Percentiles rank a stretch among this genome's conserved stretches.
These are phyloP conservation scores for Alnus rubra DNA, from an alignment of 306 rosid genomes.

Conservation along the genomic window DNA sequence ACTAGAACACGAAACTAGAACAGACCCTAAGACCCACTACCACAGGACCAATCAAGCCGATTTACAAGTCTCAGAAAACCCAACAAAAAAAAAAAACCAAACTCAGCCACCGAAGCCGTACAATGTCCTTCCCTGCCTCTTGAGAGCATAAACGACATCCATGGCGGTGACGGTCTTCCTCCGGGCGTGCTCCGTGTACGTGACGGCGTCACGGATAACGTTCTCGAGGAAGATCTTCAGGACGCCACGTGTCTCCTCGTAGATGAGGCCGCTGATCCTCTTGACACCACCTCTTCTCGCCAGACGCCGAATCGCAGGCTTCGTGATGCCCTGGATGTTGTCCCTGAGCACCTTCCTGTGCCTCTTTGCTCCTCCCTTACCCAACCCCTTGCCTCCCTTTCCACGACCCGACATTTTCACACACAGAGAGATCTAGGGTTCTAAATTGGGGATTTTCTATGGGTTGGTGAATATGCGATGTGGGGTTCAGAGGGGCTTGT, in stretches of 20 bases:
- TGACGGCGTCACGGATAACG: slow-evolving; percentile 40
- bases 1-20: background rate
- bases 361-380: slow-evolving; percentile 56
- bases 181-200: slow-evolving; percentile 49
- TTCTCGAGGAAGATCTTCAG: slow-evolving; percentile 42
- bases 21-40: background rate
- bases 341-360: slow-evolving; percentile 45
- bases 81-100: too few relatives aligned
- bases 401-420: slow-evolving; percentile 54
- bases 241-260: slow-evolving; percentile 47
- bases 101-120: slow-evolving; percentile 53
- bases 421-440: background rate
- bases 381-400: slow-evolving; percentile 55
- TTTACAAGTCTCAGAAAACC: background rate
- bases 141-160: slow-evolving; percentile 50
- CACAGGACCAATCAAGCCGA: background rate
- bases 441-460: background rate
- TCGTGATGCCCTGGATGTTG: slow-evolving; percentile 46
- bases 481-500: rapidly evolving
- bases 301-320: slow-evolving; percentile 43
- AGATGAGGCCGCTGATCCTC: slow-evolving; percentile 46
- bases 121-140: slow-evolving; percentile 50
- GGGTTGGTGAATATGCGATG: background rate
- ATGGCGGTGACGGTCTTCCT: slow-evolving; percentile 55
- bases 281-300: slow-evolving; percentile 48